These are phyloP conservation scores for Penicillium salamii DNA, from an alignment of 495 filamentous ascomycete species.

Conservation along the genomic window DNA sequence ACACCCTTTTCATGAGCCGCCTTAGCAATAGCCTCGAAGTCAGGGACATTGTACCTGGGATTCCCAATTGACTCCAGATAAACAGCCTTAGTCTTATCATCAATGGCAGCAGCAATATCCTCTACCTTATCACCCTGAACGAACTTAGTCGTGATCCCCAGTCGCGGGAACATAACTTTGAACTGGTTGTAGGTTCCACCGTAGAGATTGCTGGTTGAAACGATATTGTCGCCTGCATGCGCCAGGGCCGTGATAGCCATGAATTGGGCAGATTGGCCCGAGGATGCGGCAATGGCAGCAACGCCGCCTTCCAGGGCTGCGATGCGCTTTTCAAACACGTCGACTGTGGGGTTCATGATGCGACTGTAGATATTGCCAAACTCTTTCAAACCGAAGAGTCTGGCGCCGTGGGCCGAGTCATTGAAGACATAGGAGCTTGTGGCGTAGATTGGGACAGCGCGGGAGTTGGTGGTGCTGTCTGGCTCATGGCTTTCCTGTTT, in stretches of 20 bases:
- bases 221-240: conserved; percentile 87
- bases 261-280: conserved; percentile 94
- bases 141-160: conserved; percentile 91
- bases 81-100: conserved; percentile 94
- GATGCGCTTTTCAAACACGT: conserved; percentile 96
- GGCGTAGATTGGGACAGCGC: conserved; percentile 95
- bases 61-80: conserved; percentile 97
- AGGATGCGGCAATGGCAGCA: conserved; percentile 84
- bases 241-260: conserved; percentile 84
- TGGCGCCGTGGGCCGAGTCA: conserved; percentile 93
- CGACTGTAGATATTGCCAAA: conserved; percentile 98
- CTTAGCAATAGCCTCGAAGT: conserved; percentile 81
- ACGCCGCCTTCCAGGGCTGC: conserved; percentile 94
- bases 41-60: conserved; percentile 90
- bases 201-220: conserved; percentile 90
- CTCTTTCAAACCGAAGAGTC: conserved; percentile 96
- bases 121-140: conserved; percentile 78
- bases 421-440: conserved; percentile 93
- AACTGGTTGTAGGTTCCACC: conserved; percentile 98
- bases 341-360: conserved; percentile 97
- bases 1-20: conserved; percentile 77
- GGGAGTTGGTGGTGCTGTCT: conserved; percentile 82
- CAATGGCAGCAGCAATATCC: conserved; percentile 81
- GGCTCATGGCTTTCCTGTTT: conserved; percentile 65
- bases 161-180: conserved; percentile 83